Base-by-base conservation (phyloP, 129 eudicot genomes). In the Chrysanthemum lavandulifolium region DNA sequence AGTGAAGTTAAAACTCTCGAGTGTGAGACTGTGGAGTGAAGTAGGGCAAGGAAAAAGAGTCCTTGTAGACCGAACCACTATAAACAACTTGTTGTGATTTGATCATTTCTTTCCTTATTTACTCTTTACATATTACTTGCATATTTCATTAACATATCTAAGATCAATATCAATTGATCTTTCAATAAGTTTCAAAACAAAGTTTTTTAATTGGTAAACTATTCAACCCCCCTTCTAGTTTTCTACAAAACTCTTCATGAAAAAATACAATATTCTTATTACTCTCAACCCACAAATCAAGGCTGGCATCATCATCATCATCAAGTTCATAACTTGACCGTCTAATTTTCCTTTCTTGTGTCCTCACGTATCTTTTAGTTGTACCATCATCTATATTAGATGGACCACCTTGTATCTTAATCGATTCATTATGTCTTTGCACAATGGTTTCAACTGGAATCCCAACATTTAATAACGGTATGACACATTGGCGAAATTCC, bases 341-440 rank as follows among this genome's bases (percentile, higher is more conserved):
- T 10, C 97, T 70, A 66, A 90, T 90, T 40, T 85, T 87, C 77
- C 91, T 90, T 80, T 90, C 97, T 66, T 83, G 91, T 72, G 90
- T 80, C 64, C 97, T 79, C 70, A 90, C 89, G 71, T 81, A 85
- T 69, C 97, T 81, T 63, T 87, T 94, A 25, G 90, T 90, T 57
- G 87, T 68, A 72, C 83, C 89, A 57, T 90, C 97, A 63, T 90
- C 97, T 55, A 94, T 84, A 68, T 87, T 90, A 78, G 65, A 73
- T 5, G 87, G 86, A 33, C 97, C 95, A 13, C 97, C 97, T 75
- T 90, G 97, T 57, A 67, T 90, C 74, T 90, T 89, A 59, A 90
- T 95, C 13, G 83, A 85, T 59, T 90, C 94, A 48, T 87, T 85
- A 76, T 90, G 97, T 69, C 91, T 88, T 83, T 90, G 97, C 91